These are phyloP conservation scores for Ceratocystis albifundus DNA, from an alignment of 2,329 filamentous ascomycete species.

Conservation along the genomic window DNA sequence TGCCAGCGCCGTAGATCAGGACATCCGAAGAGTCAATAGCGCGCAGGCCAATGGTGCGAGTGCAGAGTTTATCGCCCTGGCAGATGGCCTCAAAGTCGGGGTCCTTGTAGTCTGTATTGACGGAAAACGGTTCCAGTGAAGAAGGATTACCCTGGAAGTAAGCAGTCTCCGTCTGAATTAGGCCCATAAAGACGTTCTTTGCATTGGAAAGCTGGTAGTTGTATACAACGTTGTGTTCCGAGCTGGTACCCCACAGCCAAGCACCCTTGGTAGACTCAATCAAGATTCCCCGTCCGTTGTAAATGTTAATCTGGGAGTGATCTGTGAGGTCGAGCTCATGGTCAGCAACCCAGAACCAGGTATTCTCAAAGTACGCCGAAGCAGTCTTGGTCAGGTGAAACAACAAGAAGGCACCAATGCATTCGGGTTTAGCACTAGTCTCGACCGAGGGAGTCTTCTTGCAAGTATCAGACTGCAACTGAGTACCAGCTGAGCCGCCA, in stretches of 20 bases:
- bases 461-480: constrained; percentile 70
- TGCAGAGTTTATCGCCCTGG: constrained; percentile 38
- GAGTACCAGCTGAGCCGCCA: constrained; percentile 72
- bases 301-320: constrained; percentile 72
- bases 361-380: constrained; percentile 75
- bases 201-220: constrained; percentile 79
- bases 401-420: constrained; percentile 62
- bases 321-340: constrained; percentile 71
- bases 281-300: constrained; percentile 72
- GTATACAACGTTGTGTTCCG: constrained; percentile 56
- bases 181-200: constrained; percentile 65
- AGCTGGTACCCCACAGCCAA: constrained; percentile 71
- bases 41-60: constrained; percentile 67
- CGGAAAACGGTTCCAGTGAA: constrained; percentile 52
- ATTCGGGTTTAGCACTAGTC: constrained; percentile 52
- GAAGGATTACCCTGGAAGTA: constrained; percentile 78
- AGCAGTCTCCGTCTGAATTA: constrained; percentile 83
- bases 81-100: constrained; percentile 56
- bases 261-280: constrained; percentile 64
- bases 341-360: constrained; percentile 82
- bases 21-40: constrained; percentile 55
- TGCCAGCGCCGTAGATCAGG: constrained; percentile 58
- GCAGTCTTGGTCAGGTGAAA: constrained; percentile 51
- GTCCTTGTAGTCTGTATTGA: constrained; percentile 48
- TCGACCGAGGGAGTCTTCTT: constrained; percentile 58